A percentile compares a stretch with the other conserved stretches of the same genome.
Evolutionary conservation across 2,329 filamentous ascomycete species (phyloP).

Genomic region (Colletotrichum sp.): DNA sequence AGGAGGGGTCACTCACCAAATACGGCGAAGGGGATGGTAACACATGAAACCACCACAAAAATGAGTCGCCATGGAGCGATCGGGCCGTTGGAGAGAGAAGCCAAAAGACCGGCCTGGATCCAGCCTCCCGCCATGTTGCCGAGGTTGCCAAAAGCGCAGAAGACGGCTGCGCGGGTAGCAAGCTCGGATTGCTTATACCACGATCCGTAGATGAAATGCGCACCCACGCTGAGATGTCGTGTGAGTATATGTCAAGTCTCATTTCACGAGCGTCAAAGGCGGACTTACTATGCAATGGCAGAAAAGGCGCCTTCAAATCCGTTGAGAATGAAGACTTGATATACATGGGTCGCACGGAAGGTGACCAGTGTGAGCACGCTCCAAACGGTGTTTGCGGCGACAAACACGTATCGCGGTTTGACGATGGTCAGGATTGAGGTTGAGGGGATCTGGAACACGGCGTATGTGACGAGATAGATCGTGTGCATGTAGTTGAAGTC

Average conservation of each 20-base stretch:
- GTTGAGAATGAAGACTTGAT: slow-evolving; percentile 48
- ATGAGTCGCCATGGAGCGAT: slow-evolving; percentile 48
- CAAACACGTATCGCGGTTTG: slow-evolving; percentile 15
- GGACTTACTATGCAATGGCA: slow-evolving; percentile 44
- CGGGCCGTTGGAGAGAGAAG: slow-evolving; percentile 36
- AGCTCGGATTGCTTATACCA: slow-evolving; percentile 50
- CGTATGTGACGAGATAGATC: slow-evolving; percentile 43
- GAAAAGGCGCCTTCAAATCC: slow-evolving; percentile 49
- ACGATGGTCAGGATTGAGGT: slow-evolving; percentile 34
- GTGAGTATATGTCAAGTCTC: slow-evolving; percentile 27
- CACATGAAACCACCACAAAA: slow-evolving; percentile 46
- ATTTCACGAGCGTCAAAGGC: neutral
- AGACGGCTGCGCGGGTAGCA: slow-evolving; percentile 43
- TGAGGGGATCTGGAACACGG: slow-evolving; percentile 48
- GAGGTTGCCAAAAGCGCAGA: slow-evolving; percentile 46
- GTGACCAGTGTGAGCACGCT: slow-evolving; percentile 48
- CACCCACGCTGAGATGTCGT: slow-evolving; percentile 29
- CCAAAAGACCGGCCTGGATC: slow-evolving; percentile 47
- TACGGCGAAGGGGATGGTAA: slow-evolving; percentile 45
- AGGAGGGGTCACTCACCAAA: slow-evolving; percentile 33
- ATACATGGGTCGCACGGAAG: slow-evolving; percentile 44
- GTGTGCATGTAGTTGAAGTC: slow-evolving; percentile 44
- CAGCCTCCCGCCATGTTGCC: slow-evolving; percentile 49
- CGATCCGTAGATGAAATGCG: slow-evolving; percentile 48
- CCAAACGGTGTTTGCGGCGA: slow-evolving; percentile 47